Evolutionary conservation across 169 alveolate species (phyloP).

Genomic region (Cyclospora cayetanensis): DNA sequence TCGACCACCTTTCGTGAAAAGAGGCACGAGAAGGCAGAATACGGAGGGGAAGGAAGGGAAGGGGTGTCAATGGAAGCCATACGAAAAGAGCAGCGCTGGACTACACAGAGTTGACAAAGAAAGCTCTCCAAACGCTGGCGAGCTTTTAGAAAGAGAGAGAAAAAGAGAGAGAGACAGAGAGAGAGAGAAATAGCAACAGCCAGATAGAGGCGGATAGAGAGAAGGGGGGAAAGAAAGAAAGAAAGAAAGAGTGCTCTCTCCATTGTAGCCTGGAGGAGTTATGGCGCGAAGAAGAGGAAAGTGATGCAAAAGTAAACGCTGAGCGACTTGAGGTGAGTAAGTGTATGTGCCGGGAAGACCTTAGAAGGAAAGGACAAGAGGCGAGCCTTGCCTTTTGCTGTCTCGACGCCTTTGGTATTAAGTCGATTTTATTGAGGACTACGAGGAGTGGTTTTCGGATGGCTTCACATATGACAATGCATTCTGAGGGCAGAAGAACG

Average conservation of each 20-base stretch:
- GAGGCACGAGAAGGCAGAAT: too few species aligned
- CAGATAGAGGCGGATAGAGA: too few species aligned
- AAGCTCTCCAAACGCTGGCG: too few species aligned
- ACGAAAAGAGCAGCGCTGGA: too few species aligned
- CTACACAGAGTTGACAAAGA: too few species aligned
- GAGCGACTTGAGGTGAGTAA: background rate
- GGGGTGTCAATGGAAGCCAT: too few species aligned
- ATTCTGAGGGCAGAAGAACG: constrained; percentile 82
- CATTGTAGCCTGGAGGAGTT: background rate
- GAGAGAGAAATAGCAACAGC: too few species aligned
- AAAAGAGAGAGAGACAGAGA: too few species aligned
- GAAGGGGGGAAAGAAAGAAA: too few species aligned
- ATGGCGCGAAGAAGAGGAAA: background rate
- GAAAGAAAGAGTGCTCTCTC: background rate
- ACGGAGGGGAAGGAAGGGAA: too few species aligned
- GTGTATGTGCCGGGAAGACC: background rate
- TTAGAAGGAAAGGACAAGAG: background rate
- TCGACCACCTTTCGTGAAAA: too few species aligned
- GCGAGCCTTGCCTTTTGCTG: constrained; percentile 71
- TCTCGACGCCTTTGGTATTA: constrained; percentile 82
- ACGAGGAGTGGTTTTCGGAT: constrained; percentile 86
- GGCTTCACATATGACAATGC: constrained; percentile 91
- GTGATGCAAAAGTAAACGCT: background rate
- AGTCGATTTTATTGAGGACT: constrained; percentile 91
- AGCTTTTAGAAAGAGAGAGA: too few species aligned